Evolutionary conservation across 2,329 filamentous ascomycete genomes (phyloP).

Genomic region (Didymella pomorum): DNA sequence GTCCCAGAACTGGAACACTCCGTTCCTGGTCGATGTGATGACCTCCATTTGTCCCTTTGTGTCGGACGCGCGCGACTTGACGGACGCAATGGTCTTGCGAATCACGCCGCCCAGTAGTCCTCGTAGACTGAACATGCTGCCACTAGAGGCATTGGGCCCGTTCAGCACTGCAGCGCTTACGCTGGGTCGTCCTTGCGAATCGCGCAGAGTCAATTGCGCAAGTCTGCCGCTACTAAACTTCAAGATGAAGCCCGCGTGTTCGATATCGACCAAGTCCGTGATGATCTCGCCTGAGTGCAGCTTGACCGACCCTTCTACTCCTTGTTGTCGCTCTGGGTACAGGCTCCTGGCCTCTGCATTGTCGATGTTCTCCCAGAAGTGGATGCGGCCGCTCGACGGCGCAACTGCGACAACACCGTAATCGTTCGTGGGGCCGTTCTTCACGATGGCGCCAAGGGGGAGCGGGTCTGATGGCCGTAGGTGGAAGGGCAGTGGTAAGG

Average conservation of each 20-base stretch:
- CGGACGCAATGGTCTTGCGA: conserved; percentile 80
- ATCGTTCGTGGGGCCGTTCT: conserved; percentile 77
- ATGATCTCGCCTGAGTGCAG: conserved; percentile 81
- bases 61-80: conserved; percentile 74
- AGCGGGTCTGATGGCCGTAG: conserved; percentile 74
- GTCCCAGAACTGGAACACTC: conserved; percentile 84
- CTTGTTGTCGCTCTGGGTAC: conserved; percentile 80
- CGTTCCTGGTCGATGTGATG: conserved; percentile 78
- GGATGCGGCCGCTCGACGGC: conserved; percentile 81
- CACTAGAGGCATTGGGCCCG: conserved; percentile 62
- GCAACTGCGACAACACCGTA: conserved; percentile 88
- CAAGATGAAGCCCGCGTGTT: conserved; percentile 86
- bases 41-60: conserved; percentile 85
- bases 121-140: conserved; percentile 83
- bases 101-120: conserved; percentile 75
- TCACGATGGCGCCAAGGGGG: conserved; percentile 83
- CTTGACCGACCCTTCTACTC: conserved; percentile 78
- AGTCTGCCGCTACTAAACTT: conserved; percentile 85
- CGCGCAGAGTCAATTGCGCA: conserved; percentile 84
- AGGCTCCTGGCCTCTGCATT: conserved; percentile 84
- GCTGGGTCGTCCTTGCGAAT: conserved; percentile 83
- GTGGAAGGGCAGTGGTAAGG: conserved; percentile 78
- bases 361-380: conserved; percentile 96
- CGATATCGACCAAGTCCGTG: conserved; percentile 79
- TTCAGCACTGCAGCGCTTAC: conserved; percentile 80